phyloP scores from a whole-genome alignment of 1,139 yeast genomes.

The Nakaseomyces glabratus region DNA sequence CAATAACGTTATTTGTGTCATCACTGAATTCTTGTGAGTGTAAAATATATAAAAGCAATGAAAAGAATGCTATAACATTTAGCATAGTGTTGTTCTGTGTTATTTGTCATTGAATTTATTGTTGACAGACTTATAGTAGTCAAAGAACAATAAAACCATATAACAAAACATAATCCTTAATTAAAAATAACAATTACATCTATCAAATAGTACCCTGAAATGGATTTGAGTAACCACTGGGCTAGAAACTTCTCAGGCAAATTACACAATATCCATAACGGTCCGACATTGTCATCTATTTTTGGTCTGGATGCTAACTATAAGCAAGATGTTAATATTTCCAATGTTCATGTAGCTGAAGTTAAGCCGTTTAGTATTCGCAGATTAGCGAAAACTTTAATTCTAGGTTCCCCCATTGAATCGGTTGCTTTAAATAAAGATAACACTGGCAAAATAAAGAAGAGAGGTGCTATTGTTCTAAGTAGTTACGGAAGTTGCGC shows the following conservation, averaged over 20 bases:
- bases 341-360: too few species aligned
- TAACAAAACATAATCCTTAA: too few species aligned
- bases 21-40: too few species aligned
- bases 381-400: slow-evolving; percentile 22
- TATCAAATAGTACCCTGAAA: too few species aligned
- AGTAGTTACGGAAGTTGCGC: neutral
- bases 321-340: neutral
- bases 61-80: too few species aligned
- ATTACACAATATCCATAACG: neutral
- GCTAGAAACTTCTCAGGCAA: neutral
- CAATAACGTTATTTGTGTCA: too few species aligned
- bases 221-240: slow-evolving; percentile 2
- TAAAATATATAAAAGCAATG: too few species aligned
- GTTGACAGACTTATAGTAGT: too few species aligned
- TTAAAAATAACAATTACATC: too few species aligned
- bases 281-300: slow-evolving; percentile 7
- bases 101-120: too few species aligned
- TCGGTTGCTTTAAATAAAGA: slow-evolving; percentile 1
- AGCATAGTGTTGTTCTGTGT: too few species aligned
- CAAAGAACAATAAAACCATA: too few species aligned
- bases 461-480: neutral
- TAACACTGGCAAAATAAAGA: neutral
- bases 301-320: slow-evolving; percentile 3
- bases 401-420: slow-evolving; percentile 9
- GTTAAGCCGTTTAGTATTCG: slow-evolving; percentile 27